Evolutionary conservation across 768 basidiomycete genomes (phyloP).

Genomic region (Russula compacta): DNA sequence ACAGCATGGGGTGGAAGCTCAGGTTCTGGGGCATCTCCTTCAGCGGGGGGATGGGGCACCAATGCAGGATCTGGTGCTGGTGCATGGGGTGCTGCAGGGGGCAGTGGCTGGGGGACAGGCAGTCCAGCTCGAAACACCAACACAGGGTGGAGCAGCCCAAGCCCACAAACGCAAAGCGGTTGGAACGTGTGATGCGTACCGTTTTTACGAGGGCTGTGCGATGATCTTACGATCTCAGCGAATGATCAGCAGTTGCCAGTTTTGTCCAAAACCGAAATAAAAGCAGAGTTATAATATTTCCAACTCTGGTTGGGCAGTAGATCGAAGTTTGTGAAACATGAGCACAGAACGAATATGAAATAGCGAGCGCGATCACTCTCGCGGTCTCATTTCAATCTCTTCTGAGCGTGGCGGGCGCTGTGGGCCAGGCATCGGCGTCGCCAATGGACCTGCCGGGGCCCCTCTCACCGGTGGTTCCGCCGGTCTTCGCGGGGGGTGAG

Average conservation of each 20-base stretch:
- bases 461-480: neutral
- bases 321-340: slow-evolving; percentile 6
- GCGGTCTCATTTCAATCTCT: slow-evolving; percentile 24
- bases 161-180: slow-evolving; percentile 22
- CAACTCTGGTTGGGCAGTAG: neutral
- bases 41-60: slow-evolving; percentile 28
- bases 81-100: slow-evolving; percentile 21
- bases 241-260: slow-evolving; percentile 5
- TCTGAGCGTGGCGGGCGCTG: slow-evolving; percentile 16
- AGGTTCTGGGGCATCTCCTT: slow-evolving; percentile 16
- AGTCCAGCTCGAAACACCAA: slow-evolving; percentile 26
- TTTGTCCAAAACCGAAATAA: neutral
- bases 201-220: neutral
- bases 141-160: slow-evolving; percentile 27
- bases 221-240: neutral
- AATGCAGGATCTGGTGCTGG: slow-evolving; percentile 29
- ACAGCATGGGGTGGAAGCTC: slow-evolving; percentile 10
- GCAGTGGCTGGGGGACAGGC: slow-evolving; percentile 23
- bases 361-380: slow-evolving; percentile 6
- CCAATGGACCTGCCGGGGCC: neutral
- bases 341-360: slow-evolving; percentile 3
- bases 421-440: slow-evolving; percentile 2
- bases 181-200: slow-evolving; percentile 26
- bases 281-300: neutral
- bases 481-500: slow-evolving; percentile 15